These are phyloP conservation scores for Scheffersomyces insectosa DNA, from an alignment of 1,139 yeast species.

Conservation along the genomic window DNA sequence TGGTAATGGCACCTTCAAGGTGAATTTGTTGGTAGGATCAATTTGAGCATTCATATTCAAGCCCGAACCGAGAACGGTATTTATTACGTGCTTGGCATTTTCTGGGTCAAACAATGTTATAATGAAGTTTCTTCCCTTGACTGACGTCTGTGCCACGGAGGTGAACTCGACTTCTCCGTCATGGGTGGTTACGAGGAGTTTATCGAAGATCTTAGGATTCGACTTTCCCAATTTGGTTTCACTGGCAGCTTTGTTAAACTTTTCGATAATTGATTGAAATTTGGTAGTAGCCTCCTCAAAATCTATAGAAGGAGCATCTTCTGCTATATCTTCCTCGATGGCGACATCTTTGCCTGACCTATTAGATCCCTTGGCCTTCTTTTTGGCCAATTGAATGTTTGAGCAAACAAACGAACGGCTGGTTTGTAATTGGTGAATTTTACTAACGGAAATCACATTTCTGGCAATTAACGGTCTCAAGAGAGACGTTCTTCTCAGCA, in stretches of 20 bases:
- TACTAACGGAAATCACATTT: too few species aligned
- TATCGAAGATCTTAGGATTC: constrained; percentile 66
- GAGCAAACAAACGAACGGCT: constrained; percentile 3
- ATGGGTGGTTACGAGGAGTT: constrained; percentile 52
- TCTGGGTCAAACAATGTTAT: constrained; percentile 85
- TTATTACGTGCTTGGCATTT: constrained; percentile 65
- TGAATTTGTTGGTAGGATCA: constrained; percentile 71
- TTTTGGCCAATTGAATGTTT: constrained; percentile 10
- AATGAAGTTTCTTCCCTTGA: constrained; percentile 62
- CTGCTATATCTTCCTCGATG: constrained; percentile 16
- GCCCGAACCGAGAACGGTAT: constrained; percentile 66
- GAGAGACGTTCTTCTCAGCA: background rate
- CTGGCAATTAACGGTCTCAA: too few species aligned
- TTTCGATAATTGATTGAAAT: constrained; percentile 51
- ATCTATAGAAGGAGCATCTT: constrained; percentile 28
- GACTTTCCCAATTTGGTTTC: constrained; percentile 70
- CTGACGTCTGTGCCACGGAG: constrained; percentile 71
- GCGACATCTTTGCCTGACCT: constrained; percentile 13
- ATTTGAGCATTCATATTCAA: constrained; percentile 78
- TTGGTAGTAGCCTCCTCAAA: constrained; percentile 43
- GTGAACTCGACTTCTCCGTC: constrained; percentile 52
- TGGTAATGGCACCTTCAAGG: constrained; percentile 73
- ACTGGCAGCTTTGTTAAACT: constrained; percentile 55
- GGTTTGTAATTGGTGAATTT: too few species aligned
- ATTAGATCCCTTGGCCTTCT: constrained; percentile 16